Percentiles rank a stretch among this genome's conserved stretches.
These are phyloP conservation scores for Hemileia vastatrix DNA, from an alignment of 1,284 basidiomycete genomes.

Conservation along the genomic window DNA sequence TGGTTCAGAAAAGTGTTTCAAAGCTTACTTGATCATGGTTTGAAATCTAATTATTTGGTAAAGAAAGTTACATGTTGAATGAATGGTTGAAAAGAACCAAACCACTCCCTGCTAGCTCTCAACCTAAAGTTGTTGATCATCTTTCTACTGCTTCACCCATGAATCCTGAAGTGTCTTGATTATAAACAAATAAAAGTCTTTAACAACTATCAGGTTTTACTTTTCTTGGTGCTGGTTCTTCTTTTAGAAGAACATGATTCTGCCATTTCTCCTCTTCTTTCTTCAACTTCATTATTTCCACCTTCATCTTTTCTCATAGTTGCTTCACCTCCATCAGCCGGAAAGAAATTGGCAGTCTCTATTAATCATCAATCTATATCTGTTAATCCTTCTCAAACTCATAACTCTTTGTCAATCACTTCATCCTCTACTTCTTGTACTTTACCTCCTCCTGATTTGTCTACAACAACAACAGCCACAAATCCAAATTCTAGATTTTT, in stretches of 20 bases:
- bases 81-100: constrained; percentile 74
- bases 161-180: constrained; percentile 3
- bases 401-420: constrained; percentile 30
- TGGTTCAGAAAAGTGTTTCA: constrained; percentile 84
- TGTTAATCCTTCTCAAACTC: constrained; percentile 29
- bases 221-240: background rate
- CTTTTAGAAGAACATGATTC: no score
- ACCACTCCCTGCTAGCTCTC: constrained; percentile 34
- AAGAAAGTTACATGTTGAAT: constrained; percentile 83
- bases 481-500: constrained; percentile 22
- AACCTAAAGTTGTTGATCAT: constrained; percentile 9
- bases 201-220: constrained; percentile 56
- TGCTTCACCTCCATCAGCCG: no score
- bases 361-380: constrained; percentile 62
- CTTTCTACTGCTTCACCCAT: constrained; percentile 12
- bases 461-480: constrained; percentile 25
- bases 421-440: constrained; percentile 23
- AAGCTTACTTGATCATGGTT: constrained; percentile 70
- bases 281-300: constrained; percentile 24
- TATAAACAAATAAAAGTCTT: constrained; percentile 9
- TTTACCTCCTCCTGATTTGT: constrained; percentile 25
- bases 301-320: no score
- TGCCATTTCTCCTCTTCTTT: constrained; percentile 17
- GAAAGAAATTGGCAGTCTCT: no score
- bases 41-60: constrained; percentile 74